Percentiles rank a stretch among this genome's conserved stretches.
Evolutionary conservation across 441 rosid genomes (phyloP).

Genomic region (Rhodomyrtus psidioides): DNA sequence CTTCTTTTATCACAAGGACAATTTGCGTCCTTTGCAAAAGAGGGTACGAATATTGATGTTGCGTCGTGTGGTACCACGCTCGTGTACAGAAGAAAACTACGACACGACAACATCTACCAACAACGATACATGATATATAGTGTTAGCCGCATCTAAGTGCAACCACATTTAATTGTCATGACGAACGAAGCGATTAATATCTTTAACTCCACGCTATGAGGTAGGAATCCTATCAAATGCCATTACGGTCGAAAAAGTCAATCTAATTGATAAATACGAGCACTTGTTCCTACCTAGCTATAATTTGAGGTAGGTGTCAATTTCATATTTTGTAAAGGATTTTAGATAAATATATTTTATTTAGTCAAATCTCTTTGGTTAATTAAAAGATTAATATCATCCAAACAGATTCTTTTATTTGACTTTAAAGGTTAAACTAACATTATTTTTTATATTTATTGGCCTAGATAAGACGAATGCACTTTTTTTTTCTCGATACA

Average conservation of each 20-base stretch:
- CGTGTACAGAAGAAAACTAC: background rate
- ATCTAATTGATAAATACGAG: background rate
- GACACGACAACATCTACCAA: too few species aligned
- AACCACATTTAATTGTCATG: background rate
- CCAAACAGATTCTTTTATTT: background rate
- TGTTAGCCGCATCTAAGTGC: background rate
- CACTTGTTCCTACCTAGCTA: background rate
- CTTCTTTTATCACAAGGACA: background rate
- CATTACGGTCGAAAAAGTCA: fast-evolving
- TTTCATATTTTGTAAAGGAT: background rate
- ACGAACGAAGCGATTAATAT: background rate
- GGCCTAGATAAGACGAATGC: background rate
- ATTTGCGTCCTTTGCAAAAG: fast-evolving
- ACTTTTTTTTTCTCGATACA: background rate
- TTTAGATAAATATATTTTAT: background rate
- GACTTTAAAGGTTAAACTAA: background rate
- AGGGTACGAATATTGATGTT: fast-evolving
- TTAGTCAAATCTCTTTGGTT: background rate
- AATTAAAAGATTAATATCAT: background rate
- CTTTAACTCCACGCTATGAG: background rate
- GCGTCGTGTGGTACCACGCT: background rate
- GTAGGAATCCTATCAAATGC: background rate
- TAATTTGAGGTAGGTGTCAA: background rate
- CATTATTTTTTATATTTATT: background rate
- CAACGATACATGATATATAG: background rate